Evolutionary conservation across 2,329 filamentous ascomycete species (phyloP).

Genomic region (Pseudogymnoascus sp.): DNA sequence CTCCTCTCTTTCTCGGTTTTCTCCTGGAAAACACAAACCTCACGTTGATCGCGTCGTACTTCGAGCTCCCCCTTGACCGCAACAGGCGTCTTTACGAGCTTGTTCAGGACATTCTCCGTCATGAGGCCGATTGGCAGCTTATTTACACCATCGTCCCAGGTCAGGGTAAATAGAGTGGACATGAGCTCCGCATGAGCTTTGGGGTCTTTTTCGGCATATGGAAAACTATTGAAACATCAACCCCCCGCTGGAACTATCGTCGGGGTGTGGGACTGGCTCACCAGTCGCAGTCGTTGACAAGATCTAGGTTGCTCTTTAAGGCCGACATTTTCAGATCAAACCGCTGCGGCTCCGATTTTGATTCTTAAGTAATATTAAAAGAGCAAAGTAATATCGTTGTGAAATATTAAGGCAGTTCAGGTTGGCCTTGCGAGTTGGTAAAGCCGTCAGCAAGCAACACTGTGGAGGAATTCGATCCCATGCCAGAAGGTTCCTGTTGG

Average conservation of each 20-base stretch:
- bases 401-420: background rate
- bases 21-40: constrained; percentile 55
- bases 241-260: background rate
- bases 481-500: constrained; percentile 6
- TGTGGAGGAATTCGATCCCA: background rate
- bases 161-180: constrained; percentile 58
- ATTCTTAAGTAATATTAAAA: background rate
- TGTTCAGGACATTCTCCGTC: constrained; percentile 41
- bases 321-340: background rate
- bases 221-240: constrained; percentile 52
- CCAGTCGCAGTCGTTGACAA: constrained; percentile 48
- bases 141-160: constrained; percentile 56
- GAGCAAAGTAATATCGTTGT: background rate
- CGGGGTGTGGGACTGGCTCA: constrained; percentile 29
- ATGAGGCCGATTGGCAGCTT: constrained; percentile 56
- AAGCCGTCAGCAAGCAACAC: background rate
- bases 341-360: background rate
- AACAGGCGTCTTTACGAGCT: constrained; percentile 41
- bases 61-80: constrained; percentile 50
- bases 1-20: constrained; percentile 57
- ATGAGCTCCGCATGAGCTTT: constrained; percentile 46
- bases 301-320: constrained; percentile 37
- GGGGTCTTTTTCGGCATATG: constrained; percentile 58
- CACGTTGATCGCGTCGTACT: constrained; percentile 52
- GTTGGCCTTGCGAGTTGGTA: background rate